phyloP scores from a whole-genome alignment of 805 yeast genomes.

The Saccharomycopsis sp. region DNA sequence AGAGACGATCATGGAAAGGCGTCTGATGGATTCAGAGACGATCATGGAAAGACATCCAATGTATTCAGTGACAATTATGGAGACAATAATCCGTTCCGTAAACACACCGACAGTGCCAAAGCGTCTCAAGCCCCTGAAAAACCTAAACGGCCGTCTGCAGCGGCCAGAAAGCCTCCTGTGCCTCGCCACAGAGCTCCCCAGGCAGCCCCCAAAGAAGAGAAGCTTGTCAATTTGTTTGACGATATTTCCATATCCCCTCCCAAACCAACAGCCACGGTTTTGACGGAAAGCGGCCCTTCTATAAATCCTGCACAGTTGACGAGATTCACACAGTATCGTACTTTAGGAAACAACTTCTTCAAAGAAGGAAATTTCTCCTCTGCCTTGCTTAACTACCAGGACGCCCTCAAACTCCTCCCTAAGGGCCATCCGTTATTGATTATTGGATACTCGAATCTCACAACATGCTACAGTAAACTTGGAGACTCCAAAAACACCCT shows the following conservation, averaged over 20 bases:
- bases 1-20: neutral
- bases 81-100: constrained; percentile 1
- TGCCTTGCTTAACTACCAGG: constrained; percentile 56
- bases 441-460: constrained; percentile 68
- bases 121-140: constrained; percentile 5
- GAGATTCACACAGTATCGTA: constrained; percentile 27
- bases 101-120: neutral
- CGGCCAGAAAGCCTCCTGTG: neutral
- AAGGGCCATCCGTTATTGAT: constrained; percentile 56
- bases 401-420: constrained; percentile 54
- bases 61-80: neutral
- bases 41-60: neutral
- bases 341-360: constrained; percentile 53
- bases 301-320: neutral
- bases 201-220: neutral
- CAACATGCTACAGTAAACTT: constrained; percentile 55
- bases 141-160: neutral
- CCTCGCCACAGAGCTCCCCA: neutral
- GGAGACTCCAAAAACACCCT: constrained; percentile 52
- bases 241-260: constrained; percentile 7
- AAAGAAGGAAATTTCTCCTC: constrained; percentile 74
- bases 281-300: neutral
- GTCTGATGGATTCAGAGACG: neutral
- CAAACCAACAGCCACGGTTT: neutral
- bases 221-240: constrained; percentile 12